phyloP scores from a whole-genome alignment of 164 flowering plant species.

The Cinnamomum chago region DNA sequence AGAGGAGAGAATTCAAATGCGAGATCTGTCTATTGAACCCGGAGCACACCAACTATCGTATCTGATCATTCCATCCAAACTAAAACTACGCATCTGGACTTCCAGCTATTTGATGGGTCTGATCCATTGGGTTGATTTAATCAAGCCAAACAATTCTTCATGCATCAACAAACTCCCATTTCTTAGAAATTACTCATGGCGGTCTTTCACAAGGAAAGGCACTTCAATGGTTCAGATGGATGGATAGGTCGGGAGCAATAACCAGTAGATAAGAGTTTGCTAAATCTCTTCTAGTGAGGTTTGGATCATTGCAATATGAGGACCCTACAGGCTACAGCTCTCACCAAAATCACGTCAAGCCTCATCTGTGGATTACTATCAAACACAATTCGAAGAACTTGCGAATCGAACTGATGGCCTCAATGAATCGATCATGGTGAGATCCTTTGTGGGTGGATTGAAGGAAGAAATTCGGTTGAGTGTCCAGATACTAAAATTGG shows the following conservation, averaged over 20 bases:
- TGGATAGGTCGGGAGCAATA: not conserved
- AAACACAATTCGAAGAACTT: not conserved
- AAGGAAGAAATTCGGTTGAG: conserved; percentile 1
- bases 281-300: not conserved
- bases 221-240: not conserved
- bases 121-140: not conserved
- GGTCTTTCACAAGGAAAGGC: not conserved
- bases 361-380: not conserved
- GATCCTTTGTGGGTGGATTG: not conserved
- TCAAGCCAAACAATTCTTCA: not conserved
- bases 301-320: not conserved
- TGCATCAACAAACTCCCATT: not conserved
- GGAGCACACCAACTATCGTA: too few species aligned
- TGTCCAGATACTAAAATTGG: not conserved
- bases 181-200: not conserved
- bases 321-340: not conserved
- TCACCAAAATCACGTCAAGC: not conserved
- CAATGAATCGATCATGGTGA: not conserved
- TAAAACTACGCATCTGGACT: not conserved
- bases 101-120: not conserved
- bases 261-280: not conserved
- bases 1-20: too few species aligned
- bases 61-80: too few species aligned
- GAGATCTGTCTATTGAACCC: too few species aligned
- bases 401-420: not conserved